phyloP scores from a whole-genome alignment of 305 asterid genomes.

The Plantago coronopus region DNA sequence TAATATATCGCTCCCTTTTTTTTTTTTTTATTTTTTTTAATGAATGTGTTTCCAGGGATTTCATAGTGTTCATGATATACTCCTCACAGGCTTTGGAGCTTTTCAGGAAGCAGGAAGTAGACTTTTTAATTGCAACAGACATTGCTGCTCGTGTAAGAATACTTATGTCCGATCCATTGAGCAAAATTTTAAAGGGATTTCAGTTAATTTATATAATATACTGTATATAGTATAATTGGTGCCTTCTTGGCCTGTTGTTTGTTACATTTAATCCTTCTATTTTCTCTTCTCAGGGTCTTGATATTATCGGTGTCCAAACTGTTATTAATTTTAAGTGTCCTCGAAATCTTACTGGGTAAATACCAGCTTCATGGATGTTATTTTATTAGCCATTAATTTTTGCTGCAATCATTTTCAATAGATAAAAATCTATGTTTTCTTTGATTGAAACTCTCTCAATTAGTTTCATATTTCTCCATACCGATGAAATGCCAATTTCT shows the following conservation, averaged over 20 bases:
- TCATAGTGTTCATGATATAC: slow-evolving; percentile 20
- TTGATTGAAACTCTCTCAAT: no score
- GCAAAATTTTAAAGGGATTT: not conserved
- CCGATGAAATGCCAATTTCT: not conserved
- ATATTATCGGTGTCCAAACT: slow-evolving; percentile 86
- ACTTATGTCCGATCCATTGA: slow-evolving; percentile 7
- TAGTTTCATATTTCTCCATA: no score
- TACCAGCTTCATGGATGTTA: slow-evolving; percentile 11
- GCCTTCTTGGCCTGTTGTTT: slow-evolving; percentile 10
- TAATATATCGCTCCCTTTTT: slow-evolving; percentile 28
- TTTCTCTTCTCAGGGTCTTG: slow-evolving; percentile 65
- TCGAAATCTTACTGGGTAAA: slow-evolving; percentile 77
- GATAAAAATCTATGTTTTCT: no score
- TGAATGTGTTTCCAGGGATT: slow-evolving; percentile 5
- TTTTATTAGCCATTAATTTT: slow-evolving; percentile 1
- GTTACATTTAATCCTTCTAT: slow-evolving; percentile 17
- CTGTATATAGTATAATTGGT: not conserved
- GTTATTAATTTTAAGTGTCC: slow-evolving; percentile 94
- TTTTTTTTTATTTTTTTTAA: no score
- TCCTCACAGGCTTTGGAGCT: slow-evolving; percentile 74
- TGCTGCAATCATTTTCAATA: no score
- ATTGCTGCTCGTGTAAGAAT: slow-evolving; percentile 93
- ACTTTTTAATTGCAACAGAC: slow-evolving; percentile 85
- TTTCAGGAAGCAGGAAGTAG: slow-evolving; percentile 84
- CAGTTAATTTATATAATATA: no score